Evolutionary conservation across 2,329 filamentous ascomycete species (phyloP), one percentile per base, ranked within the genome.

Genomic region (Elsinoe batatas): DNA sequence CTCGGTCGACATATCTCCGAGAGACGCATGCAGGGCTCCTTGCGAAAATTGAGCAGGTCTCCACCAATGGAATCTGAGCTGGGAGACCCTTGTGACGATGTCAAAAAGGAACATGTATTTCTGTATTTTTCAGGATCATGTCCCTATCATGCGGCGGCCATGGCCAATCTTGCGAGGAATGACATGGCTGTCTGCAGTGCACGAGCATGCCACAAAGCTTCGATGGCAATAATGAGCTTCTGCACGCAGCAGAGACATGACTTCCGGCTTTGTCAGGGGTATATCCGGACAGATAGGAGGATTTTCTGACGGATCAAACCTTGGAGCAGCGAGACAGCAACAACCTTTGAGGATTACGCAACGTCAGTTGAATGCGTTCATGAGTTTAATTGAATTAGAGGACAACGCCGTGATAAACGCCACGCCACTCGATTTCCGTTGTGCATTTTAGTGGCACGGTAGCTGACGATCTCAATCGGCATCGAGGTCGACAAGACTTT

Each of bases 361-460:
- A 51, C 47, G 35, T 17, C 32, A 15, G 32, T 20, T 38, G 40
- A 37, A 18, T 37, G 11, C 18, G 47, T 37, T 22, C 33, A 22
- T 3, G 47, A 38, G 47, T 17, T 15, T 37, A 37, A 26, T 38
- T 10, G 32, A 15, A 37, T 35, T 32, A 51, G 47, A 51, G 47
- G 47, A 51, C 18, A 18, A 32, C 15, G 47, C 47, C 12, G 17
- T 26, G n/a, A 15, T 49, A 49, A 33, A 22, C 30, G 44, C 30
- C 44, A 49, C 17, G 44, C 26, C 40, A 20, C 40, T 33, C 44
- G 35, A 49, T 49, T 49, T 49, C 44, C 44, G 44, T 15, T 17
- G 35, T 35, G 44, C 26, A 49, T 7, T 35, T 30, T 49, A 35
- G 47, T 51, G 32, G 47, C 47, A 51, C 47, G 37, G 44, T 49